phyloP scores from a whole-genome alignment of 805 yeast species.

The Priceomyces castillae region DNA sequence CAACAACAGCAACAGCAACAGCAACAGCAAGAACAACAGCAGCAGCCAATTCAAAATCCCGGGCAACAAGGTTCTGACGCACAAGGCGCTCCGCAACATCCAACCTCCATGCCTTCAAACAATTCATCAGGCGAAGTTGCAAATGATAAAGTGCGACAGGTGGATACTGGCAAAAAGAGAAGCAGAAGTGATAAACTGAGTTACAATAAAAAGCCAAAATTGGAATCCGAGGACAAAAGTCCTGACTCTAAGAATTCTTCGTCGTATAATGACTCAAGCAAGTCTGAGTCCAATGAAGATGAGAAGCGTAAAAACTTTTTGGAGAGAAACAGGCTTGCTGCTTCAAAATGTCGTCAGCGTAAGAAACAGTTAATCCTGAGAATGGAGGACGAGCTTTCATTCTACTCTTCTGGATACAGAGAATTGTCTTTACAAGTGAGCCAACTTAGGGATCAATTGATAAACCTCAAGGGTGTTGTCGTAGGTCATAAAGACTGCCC shows the following conservation, averaged over 20 bases:
- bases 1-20: constrained; percentile 5
- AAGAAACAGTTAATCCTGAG: constrained; percentile 84
- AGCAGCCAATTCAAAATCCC: constrained; percentile 1
- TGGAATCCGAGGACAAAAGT: constrained; percentile 1
- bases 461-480: constrained; percentile 46
- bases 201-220: constrained; percentile 3
- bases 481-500: constrained; percentile 52
- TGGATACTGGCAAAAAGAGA: neutral
- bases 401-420: constrained; percentile 68
- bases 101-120: neutral
- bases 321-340: constrained; percentile 93
- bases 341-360: constrained; percentile 90
- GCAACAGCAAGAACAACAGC: constrained; percentile 10
- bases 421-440: constrained; percentile 57
- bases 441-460: constrained; percentile 57
- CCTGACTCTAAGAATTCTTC: constrained; percentile 9
- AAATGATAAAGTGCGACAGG: constrained; percentile 2
- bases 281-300: constrained; percentile 11
- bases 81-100: neutral
- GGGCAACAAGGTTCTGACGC: neutral
- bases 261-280: constrained; percentile 10
- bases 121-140: neutral
- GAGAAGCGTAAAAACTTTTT: constrained; percentile 68
- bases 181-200: constrained; percentile 5
- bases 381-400: constrained; percentile 75